Evolutionary conservation across 2,329 filamentous ascomycete genomes (phyloP), one percentile per base, ranked within the genome.

Genomic region (Epichloe festucae): DNA sequence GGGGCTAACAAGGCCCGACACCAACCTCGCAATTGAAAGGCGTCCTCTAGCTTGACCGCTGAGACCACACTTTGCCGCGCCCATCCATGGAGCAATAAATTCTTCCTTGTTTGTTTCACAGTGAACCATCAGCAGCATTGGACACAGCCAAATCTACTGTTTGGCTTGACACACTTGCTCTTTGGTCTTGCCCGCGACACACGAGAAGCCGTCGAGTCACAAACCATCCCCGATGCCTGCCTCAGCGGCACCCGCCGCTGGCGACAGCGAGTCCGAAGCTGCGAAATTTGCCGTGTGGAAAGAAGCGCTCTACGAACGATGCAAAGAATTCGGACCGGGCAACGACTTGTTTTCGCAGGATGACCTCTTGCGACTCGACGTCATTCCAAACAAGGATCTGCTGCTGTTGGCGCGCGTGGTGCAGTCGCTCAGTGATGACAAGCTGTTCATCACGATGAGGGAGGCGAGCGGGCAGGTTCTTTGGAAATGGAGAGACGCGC

Each of bases 351-450:
- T 82, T 64, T 74, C 72, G 12, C 80, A 84, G 61, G 70, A 75
- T 38, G 78, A 82, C 57, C 68, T 84, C 40, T 65, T 79, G 53
- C 73, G 72, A 27, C 70, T 82, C 52, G 72, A 74, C 53, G 71
- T 83, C 55, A 74, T 83, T 47, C 77, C 79, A 5, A 73, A 76
- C 48, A 69, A 75, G 54, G 75, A 82, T 62, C 65, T 79, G 55
- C 64, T 71, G 60, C 70, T 76, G 46, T 73, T 84, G 21, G 64
- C 80, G 52, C 67, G 69, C 51, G 74, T 81, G 15, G 71, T 82
- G 41, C 77, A 82, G 65, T 70, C 67, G 36, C 72, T 84, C 49
- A 75, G 74, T 54, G 71, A 80, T 59, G 79, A 84, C 60, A 78
- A 77, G 62, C 72, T 83, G 39, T 77, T 84, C 58, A 67, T 70